Evolutionary conservation across 176 grass and related monocot species (phyloP), one percentile per base, ranked within the genome.

Genomic region (Triticum timopheevii): DNA sequence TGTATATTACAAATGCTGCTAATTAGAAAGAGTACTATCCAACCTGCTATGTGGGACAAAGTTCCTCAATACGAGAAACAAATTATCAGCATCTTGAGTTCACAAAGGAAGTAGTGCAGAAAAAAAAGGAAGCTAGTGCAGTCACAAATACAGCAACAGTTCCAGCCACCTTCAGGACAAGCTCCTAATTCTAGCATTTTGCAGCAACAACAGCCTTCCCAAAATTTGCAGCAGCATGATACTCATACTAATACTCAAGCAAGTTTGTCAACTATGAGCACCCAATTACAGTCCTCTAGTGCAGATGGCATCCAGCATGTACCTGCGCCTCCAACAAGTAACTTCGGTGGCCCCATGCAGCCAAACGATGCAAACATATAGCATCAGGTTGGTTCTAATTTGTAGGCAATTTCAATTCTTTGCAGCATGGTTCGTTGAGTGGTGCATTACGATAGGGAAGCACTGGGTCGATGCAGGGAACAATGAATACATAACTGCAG

Each of bases 171-270:
- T 89, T 59, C 71, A 72, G 81, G 81, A n/a, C 93, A 91, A 78
- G 72, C 72, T 86, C 91, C 91, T 58, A 69, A 80, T 86, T 92
- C 94, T 83, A 85, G 85, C 36, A 79, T 89, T 78, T 50, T 86
- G 31, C 93, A 94, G 31, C 88, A 92, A 81, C 80, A 92, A 73
- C 90, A 88, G 70, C 63, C 74, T 86, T 80, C 86, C 42, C 96
- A 93, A 86, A 44, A 87, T 69, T 70, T 95, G 83, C 88, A 86
- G 64, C 89, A 94, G 88, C 92, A 89, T 84, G 96, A 96, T 66
- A 93, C 59, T 52, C 88, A 93, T 77, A 30, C 81, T 81, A 90
- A 90, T 76, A 80, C 89, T 84, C 91, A 93, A 90, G 81, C 87
- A 88, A 93, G 39, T 83, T 30, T 30, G 28, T 30, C 28, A 30